phyloP scores from a whole-genome alignment of 2,329 filamentous ascomycete species.

The Phyllosticta citriasiana region DNA sequence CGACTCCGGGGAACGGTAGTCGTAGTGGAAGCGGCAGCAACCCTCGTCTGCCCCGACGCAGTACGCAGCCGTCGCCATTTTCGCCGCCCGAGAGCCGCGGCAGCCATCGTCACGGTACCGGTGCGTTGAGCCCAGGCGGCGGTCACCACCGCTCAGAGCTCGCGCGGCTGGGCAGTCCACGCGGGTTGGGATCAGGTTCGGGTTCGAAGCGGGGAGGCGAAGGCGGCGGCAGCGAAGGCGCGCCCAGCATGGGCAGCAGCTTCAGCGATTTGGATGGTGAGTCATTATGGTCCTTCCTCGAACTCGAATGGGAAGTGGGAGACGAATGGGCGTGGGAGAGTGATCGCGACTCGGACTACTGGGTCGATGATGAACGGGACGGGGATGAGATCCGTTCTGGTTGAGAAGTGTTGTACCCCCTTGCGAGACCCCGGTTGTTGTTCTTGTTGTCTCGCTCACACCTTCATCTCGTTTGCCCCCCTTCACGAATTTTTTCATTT shows the following conservation, averaged over 20 bases:
- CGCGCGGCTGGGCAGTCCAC: slow-evolving; percentile 42
- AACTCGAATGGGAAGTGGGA: not conserved
- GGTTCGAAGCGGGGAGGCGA: slow-evolving; percentile 30
- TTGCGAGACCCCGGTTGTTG: not conserved
- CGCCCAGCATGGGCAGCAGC: slow-evolving; percentile 73
- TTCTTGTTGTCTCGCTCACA: not conserved
- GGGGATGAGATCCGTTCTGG: not conserved
- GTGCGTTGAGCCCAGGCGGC: slow-evolving; percentile 36
- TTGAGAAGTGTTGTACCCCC: not conserved
- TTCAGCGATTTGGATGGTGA: slow-evolving; percentile 75
- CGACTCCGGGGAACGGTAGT: not conserved
- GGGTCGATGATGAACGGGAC: not conserved
- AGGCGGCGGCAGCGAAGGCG: slow-evolving; percentile 56
- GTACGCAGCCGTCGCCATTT: not conserved
- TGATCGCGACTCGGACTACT: not conserved
- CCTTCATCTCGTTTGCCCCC: not conserved
- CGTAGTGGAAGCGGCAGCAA: not conserved
- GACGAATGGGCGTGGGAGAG: not conserved
- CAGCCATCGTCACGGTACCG: not conserved
- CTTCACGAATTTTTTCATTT: not conserved
- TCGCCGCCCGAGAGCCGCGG: not conserved
- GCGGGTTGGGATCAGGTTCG: slow-evolving; percentile 18
- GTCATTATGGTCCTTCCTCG: slow-evolving; percentile 8
- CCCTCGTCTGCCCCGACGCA: not conserved
- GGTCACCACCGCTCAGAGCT: slow-evolving; percentile 44